Evolutionary conservation across 306 rosid species (phyloP).

Genomic region (Purshia tridentata): DNA sequence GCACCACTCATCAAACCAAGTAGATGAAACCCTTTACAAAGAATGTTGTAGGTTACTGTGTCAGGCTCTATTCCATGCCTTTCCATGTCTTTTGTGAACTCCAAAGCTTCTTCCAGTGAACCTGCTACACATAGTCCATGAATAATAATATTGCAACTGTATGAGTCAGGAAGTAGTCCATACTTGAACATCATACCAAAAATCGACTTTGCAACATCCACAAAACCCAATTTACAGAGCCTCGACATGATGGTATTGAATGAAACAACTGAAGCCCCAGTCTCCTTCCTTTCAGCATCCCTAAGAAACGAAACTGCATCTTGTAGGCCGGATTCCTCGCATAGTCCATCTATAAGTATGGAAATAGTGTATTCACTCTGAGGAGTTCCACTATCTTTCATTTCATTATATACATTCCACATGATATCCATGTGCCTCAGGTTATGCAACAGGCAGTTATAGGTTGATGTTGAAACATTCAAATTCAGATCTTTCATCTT

Average conservation of each 20-base stretch:
- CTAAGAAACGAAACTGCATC: conserved; percentile 43
- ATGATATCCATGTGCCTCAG: conserved; percentile 41
- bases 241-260: conserved; percentile 49
- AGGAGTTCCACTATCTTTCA: conserved; percentile 33
- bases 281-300: conserved; percentile 17
- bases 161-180: conserved; percentile 50
- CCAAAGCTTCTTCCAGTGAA: conserved; percentile 52
- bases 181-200: conserved; percentile 50
- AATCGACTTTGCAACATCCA: conserved; percentile 43
- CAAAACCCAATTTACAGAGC: conserved; percentile 45
- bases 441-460: conserved; percentile 48
- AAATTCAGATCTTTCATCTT: conserved; percentile 51
- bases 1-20: conserved; percentile 50
- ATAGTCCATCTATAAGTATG: conserved; percentile 46
- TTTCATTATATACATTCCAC: conserved; percentile 48
- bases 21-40: conserved; percentile 50
- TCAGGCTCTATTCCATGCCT: conserved; percentile 47
- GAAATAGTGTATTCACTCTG: conserved; percentile 44
- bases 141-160: conserved; percentile 58
- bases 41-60: conserved; percentile 44
- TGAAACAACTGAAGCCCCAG: conserved; percentile 40
- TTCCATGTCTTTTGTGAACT: conserved; percentile 47
- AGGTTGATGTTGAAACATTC: conserved; percentile 39
- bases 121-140: conserved; percentile 61
- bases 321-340: conserved; percentile 44